Percentiles rank a stretch among this genome's conserved stretches.
These are phyloP conservation scores for Triticum monococcum DNA, from an alignment of 176 grass and related monocot species.

Conservation along the genomic window DNA sequence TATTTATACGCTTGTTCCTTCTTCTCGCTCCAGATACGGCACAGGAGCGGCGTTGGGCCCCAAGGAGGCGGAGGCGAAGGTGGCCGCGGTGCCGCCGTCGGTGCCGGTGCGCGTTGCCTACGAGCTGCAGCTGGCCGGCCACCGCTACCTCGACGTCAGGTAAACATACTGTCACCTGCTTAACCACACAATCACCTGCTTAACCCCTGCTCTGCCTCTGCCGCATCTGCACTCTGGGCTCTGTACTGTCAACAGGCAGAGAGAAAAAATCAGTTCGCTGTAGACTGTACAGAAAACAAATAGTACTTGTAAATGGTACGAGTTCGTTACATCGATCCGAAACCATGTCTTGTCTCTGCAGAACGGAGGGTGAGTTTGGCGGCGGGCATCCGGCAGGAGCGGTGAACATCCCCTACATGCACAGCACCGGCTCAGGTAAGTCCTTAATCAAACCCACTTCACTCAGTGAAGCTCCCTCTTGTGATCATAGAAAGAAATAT, in stretches of 20 bases:
- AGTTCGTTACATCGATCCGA: neutral
- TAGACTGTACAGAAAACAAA: no score
- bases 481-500: neutral
- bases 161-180: slow-evolving; percentile 20
- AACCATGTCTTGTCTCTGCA: neutral
- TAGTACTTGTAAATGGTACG: no score
- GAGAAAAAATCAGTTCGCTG: neutral
- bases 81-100: slow-evolving; percentile 47
- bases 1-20: neutral
- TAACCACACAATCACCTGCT: no score
- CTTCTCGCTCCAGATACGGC: slow-evolving; percentile 2
- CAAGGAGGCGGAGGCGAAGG: neutral
- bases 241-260: no score
- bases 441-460: no score
- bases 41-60: neutral
- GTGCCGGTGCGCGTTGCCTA: slow-evolving; percentile 85
- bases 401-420: slow-evolving; percentile 73
- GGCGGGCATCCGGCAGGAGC: slow-evolving; percentile 63
- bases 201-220: neutral
- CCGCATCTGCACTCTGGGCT: neutral
- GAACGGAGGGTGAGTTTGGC: slow-evolving; percentile 63
- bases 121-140: slow-evolving; percentile 70
- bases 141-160: slow-evolving; percentile 94
- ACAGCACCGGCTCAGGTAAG: slow-evolving; percentile 69
- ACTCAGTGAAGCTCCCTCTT: neutral